Base-by-base conservation (phyloP, 2,329 filamentous ascomycete species). In the Fusarium annulatum region DNA sequence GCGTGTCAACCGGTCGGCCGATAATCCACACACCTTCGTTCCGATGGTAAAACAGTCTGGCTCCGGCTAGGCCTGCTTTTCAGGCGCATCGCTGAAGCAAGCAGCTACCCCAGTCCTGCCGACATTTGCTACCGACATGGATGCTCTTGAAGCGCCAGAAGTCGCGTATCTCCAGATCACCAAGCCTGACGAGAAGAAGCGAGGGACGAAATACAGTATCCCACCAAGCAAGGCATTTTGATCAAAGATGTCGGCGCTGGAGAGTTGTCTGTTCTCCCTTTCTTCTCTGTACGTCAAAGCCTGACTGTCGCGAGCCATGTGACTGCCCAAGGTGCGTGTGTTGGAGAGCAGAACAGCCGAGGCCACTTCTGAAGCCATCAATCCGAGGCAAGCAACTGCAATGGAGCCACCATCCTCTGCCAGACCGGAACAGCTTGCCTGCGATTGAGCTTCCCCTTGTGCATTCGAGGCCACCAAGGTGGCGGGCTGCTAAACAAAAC, bases 391-490 rank as follows among this genome's bases (percentile, higher is more conserved):
- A 16, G 33, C 15, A 34, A 34, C 15, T 16, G 33, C 3, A 34
- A 34, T 16, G 7, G 33, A 16, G 14, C 15, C 1, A 34, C 15
- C 33, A 34, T 34, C 33, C 14, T 34, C 14, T 23, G 23, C 23
- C 23, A 23, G 23, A 23, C 23, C 23, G 23, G 23, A 23, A 16
- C 14, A 34, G 33, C 15, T 34, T 34, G 15, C 2, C 33, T 11
- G 33, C 15, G 15, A 34, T 34, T 34, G 33, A 34, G 33, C 15
- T 34, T 34, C 33, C 1, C 14, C 33, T 34, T 34, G 14, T 34
- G 33, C 5, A 33, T 34, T 34, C 11, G 1, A 16, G 0, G 1
- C 11, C 1, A 16, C 33, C 14, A 34, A 34, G 33, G 1, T 15
- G 33, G 15, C 15, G 2, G 33, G 15, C 33, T 15, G 15, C 14